Percentiles rank a stretch among this genome's conserved stretches.
These are phyloP conservation scores for Cryphonectria naterciae DNA, from an alignment of 2,329 filamentous ascomycete genomes.

Conservation along the genomic window DNA sequence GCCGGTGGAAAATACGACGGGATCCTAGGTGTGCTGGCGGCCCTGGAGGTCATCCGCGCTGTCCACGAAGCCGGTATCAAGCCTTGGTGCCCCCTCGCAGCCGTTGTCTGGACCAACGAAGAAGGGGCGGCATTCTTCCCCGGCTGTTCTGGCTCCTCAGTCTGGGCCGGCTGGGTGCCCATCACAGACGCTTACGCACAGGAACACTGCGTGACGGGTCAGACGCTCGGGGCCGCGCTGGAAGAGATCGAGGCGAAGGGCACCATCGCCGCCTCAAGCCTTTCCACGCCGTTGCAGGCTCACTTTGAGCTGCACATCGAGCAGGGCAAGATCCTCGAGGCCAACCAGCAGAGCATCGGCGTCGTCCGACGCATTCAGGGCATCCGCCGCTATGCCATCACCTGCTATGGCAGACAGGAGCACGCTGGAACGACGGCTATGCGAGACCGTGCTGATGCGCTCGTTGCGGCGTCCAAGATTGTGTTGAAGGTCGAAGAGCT, in stretches of 20 bases:
- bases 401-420: constrained; percentile 38
- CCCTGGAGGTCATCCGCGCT: constrained; percentile 66
- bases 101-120: constrained; percentile 69
- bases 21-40: constrained; percentile 70
- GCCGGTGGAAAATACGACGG: constrained; percentile 67
- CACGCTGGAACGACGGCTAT: constrained; percentile 41
- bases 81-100: constrained; percentile 68
- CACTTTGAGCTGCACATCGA: constrained; percentile 35
- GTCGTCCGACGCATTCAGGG: constrained; percentile 31
- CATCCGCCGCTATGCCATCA: constrained; percentile 36
- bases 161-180: constrained; percentile 27
- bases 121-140: constrained; percentile 32
- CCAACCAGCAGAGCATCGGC: constrained; percentile 26
- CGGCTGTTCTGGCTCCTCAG: constrained; percentile 28
- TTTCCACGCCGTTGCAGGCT: constrained; percentile 29
- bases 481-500: constrained; percentile 22
- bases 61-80: constrained; percentile 66
- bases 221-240: constrained; percentile 30
- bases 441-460: constrained; percentile 34
- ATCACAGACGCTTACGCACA: constrained; percentile 3
- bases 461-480: constrained; percentile 33
- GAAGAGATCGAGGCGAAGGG: constrained; percentile 32
- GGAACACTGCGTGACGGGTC: constrained; percentile 21
- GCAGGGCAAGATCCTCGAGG: constrained; percentile 31
- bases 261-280: constrained; percentile 23